Evolutionary conservation across 2,329 filamentous ascomycete species (phyloP), one percentile per base, ranked within the genome.

Genomic region (Whalleya microplaca): DNA sequence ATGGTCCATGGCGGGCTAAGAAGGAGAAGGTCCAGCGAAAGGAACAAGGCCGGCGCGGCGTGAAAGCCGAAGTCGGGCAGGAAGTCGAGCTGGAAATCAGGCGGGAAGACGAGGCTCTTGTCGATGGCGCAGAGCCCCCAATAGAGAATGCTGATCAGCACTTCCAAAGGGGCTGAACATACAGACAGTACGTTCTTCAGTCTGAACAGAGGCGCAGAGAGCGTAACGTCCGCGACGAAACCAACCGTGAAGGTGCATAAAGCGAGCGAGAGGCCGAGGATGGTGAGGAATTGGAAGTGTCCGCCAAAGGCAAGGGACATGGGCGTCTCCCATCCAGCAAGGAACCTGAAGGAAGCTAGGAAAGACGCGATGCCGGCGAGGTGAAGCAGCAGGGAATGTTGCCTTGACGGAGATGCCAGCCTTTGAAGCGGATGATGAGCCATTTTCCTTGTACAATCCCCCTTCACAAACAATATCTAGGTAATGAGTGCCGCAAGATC

Each of bases 1-100:
- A 90, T 83, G 0, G 86, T 86, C 85, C 88, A 92, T 0, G 89
- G 89, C 10, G 89, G 89, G 45, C 85, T 89, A 45, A 92, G 78
- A 41, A 92, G 76, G 18, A 92, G 69, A 16, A 89, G 74, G 68
- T 93, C 89, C 41, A 87, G 62, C 0, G 80, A 76, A 48, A 92
- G 73, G 45, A 91, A 78, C 16, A 90, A 71, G 19, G 87, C 80
- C 2, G 90, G 89, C 49, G 86, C 81, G 20, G 84, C 78, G 69
- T 90, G 87, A 66, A 89, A 88, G 40, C 85, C 84, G 10, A 88
- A 66, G 69, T 91, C 88, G 16, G 82, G 79, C 21, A 78, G 62
- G 23, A 84, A 72, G 7, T 80, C 78, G 44, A 90, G 73, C 32
- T 81, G 74, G 27, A 87, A 77, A 5, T 82, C 82, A 1, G 82